phyloP scores from a whole-genome alignment of 345 rosid genomes.

The Psidium friedrichsthalianum region DNA sequence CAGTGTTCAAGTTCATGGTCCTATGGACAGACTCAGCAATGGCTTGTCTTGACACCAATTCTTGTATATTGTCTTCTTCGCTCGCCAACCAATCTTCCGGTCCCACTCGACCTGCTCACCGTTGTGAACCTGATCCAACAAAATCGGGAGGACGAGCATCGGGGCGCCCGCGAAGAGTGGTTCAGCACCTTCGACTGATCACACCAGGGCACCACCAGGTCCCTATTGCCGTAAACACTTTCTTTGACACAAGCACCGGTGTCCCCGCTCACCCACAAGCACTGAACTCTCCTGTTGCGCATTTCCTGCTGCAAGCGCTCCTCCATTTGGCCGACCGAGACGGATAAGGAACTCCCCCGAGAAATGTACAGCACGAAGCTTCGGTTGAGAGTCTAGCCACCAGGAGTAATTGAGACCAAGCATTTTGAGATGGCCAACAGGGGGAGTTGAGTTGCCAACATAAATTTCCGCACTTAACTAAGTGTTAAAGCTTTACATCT shows the following conservation, averaged over 20 bases:
- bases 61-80: not conserved
- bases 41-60: not conserved
- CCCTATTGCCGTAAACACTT: not conserved
- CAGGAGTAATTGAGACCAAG: not conserved
- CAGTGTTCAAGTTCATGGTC: not conserved
- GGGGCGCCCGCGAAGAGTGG: slow-evolving; percentile 3
- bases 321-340: slow-evolving; percentile 14
- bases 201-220: slow-evolving; percentile 31
- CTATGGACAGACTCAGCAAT: not conserved
- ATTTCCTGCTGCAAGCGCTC: slow-evolving; percentile 19
- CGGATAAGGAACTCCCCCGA: slow-evolving; percentile 24
- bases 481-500: slow-evolving; percentile 5
- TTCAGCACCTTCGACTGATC: slow-evolving; percentile 22
- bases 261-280: slow-evolving; percentile 22
- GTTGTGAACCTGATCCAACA: slow-evolving; percentile 10
- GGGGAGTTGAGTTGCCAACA: not conserved
- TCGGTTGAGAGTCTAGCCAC: slow-evolving; percentile 22
- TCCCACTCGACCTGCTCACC: slow-evolving; percentile 4
- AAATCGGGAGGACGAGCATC: slow-evolving; percentile 8
- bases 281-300: slow-evolving; percentile 9
- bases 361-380: slow-evolving; percentile 19
- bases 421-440: not conserved
- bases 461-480: slow-evolving; percentile 1
- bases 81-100: slow-evolving; percentile 12
- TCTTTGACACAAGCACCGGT: not conserved